These are phyloP conservation scores for Curvularia verruculosa DNA, from an alignment of 2,329 filamentous ascomycete genomes.

Conservation along the genomic window DNA sequence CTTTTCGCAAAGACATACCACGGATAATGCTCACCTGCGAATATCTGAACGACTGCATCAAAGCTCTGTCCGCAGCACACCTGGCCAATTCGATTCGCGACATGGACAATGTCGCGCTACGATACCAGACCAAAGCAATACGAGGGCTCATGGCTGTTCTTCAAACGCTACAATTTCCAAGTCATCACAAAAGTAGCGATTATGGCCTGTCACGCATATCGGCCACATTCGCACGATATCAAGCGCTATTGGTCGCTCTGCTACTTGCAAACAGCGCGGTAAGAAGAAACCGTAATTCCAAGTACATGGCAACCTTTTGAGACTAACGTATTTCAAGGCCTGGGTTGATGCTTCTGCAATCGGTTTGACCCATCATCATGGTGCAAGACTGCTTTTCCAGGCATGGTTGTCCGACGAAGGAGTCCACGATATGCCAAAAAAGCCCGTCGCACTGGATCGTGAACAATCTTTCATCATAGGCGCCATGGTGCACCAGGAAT, in stretches of 20 bases:
- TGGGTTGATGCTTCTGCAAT: constrained; percentile 2
- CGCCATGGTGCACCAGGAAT: background rate
- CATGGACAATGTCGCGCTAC: background rate
- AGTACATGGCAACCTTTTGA: background rate
- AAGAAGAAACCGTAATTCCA: background rate
- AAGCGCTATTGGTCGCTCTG: background rate
- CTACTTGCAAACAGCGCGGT: background rate
- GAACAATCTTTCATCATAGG: constrained; percentile 1
- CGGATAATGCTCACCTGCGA: background rate
- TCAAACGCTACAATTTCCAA: background rate
- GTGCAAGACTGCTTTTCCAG: background rate
- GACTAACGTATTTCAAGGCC: background rate
- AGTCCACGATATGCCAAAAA: background rate
- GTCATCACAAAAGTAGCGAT: background rate
- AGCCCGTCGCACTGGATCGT: background rate
- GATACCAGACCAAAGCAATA: background rate
- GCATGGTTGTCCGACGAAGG: constrained; percentile 1
- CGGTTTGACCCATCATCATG: constrained; percentile 1
- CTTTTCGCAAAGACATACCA: background rate
- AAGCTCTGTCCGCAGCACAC: constrained; percentile 1
- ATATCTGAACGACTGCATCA: background rate
- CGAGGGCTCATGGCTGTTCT: background rate
- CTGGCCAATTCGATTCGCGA: background rate
- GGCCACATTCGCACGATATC: background rate
- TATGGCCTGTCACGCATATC: background rate